These are phyloP conservation scores for Lipomyces yamadae DNA, from an alignment of 805 yeast species.

Conservation along the genomic window DNA sequence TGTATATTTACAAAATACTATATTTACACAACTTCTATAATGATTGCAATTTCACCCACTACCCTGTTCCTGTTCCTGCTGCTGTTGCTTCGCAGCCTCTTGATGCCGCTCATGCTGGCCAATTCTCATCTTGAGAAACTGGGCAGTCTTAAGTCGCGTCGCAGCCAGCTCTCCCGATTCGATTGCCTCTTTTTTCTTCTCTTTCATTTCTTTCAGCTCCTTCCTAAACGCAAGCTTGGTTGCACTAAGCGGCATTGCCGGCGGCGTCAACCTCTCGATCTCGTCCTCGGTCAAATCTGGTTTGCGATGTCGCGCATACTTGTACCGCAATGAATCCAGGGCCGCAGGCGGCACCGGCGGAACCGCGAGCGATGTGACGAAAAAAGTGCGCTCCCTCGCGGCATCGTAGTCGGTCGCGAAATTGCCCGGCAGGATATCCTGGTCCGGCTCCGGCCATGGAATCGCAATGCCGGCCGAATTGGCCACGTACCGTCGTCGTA, in stretches of 20 bases:
- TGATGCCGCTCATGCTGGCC: not conserved
- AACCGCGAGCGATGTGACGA: conserved; percentile 66
- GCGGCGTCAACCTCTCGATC: conserved; percentile 33
- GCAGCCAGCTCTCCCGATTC: not conserved
- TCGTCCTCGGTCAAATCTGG: conserved; percentile 34
- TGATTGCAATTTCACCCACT: not conserved
- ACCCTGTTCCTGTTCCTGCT: not conserved
- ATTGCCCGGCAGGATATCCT: conserved; percentile 45
- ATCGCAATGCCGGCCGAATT: conserved; percentile 70
- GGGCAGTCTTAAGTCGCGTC: not conserved
- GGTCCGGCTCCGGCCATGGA: conserved; percentile 86
- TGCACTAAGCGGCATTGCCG: conserved; percentile 32
- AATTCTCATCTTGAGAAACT: not conserved
- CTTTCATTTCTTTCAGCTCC: conserved; percentile 12
- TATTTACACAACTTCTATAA: not conserved
- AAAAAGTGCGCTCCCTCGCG: conserved; percentile 69
- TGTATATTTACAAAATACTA: not conserved
- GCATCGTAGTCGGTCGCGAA: conserved; percentile 22
- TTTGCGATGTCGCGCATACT: conserved; percentile 65
- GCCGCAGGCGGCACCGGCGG: conserved; percentile 74
- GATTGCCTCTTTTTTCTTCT: not conserved
- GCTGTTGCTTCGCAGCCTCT: not conserved
- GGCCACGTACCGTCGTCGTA: conserved; percentile 78
- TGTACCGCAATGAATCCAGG: conserved; percentile 72
- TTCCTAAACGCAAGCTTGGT: conserved; percentile 20